Base-by-base conservation (phyloP, 83 land plant species). In the Picea mariana region DNA sequence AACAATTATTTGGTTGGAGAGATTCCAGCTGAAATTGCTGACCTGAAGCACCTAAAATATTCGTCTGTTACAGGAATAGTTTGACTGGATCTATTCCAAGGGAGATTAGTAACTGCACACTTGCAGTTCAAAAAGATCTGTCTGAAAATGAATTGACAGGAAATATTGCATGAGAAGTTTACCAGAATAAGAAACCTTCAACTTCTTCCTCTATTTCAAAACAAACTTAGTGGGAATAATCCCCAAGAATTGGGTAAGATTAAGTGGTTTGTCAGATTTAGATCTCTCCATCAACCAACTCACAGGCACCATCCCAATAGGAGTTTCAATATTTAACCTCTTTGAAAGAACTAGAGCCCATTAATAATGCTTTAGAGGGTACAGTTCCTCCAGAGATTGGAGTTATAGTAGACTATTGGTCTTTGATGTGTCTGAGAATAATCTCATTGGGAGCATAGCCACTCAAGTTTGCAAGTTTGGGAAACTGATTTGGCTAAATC, bases 21-120 rank as follows among this genome's bases (percentile, higher is more conserved):
- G 4, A 91, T 95, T 7, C 98, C 96, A 4, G 26, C 38, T 2
- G 89, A 86, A 67, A 66, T 95, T 58, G 95, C 93, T 5, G 85
- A 81, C 20, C 85, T 91, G 68, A 80, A 40, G 61, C 44, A 24
- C 62, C 81, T 95, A 71, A 64, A 55, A 34, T 75, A 75, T 76
- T 84, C 92, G 66, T 90, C 86, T 78, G 63, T 95, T 93, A 91
- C 82, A 81, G 86, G 26, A 95, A 95, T 81, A 81, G 42, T 16
- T 82, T 93, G 27, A 87, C 82, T 81, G 95, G 95, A 31, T 81
- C 87, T 12, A 91, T 93, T 18, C 91, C 93, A 65, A 85, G 42
- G 69, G 86, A 84, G 38, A 60, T 92, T 13, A 88, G 93, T 18
- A 92, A 92, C 80, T 88, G 85, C 31, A 82, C 87, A 77, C 34